Percentiles rank a stretch among this genome's conserved stretches.
Conservation (phyloP, 2,329 filamentous ascomycete genomes). For the Alternaria sp. region DNA sequence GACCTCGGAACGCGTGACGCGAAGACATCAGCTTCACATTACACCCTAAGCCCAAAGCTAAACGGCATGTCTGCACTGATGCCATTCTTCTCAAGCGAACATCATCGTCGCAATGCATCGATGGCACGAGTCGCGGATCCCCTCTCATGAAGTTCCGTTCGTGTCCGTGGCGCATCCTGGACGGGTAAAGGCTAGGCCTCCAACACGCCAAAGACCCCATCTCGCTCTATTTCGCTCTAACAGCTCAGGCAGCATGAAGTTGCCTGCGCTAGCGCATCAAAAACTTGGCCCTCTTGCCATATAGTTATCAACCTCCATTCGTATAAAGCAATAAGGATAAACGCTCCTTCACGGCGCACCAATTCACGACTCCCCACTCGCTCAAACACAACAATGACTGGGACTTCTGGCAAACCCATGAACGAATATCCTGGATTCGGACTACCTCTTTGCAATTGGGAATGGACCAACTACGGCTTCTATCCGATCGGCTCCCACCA, state of each 20-base stretch:
- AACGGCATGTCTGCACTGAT: not conserved
- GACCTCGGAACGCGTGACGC: not conserved
- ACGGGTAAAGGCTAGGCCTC: not conserved
- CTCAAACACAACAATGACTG: not conserved
- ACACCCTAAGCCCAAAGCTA: not conserved
- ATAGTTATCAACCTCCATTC: too few species aligned
- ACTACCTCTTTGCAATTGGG: constrained; percentile 17
- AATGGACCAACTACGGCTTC: not conserved
- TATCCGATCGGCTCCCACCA: constrained; percentile 26
- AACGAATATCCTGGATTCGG: constrained; percentile 27
- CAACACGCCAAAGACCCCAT: not conserved
- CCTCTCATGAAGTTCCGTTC: not conserved
- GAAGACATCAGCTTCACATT: not conserved
- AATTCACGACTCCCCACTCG: not conserved
- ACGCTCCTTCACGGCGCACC: too few species aligned
- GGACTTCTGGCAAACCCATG: not conserved
- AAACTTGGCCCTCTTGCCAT: not conserved
- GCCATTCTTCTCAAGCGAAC: not conserved
- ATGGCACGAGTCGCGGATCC: not conserved
- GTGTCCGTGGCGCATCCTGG: not conserved
- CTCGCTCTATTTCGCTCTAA: not conserved
- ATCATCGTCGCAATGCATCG: not conserved
- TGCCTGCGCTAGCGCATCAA: not conserved
- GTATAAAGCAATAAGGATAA: not conserved
- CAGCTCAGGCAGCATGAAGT: not conserved